Percentiles rank a stretch among this genome's conserved stretches.
Conservation (phyloP, 2,329 filamentous ascomycete genomes). For the Alternaria consortialis region DNA sequence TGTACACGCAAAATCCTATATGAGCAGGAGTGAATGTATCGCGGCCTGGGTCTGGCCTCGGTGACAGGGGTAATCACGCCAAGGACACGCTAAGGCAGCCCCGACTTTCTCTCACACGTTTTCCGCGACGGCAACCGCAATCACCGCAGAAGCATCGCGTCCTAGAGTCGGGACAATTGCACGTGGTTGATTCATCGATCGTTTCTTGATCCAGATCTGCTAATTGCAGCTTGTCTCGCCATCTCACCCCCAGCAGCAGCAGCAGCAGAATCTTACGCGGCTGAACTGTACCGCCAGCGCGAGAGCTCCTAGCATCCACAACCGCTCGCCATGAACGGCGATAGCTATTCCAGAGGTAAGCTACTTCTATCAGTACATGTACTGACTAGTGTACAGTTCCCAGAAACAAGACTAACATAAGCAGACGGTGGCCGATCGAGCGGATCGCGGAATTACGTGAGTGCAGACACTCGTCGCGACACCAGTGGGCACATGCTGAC, state of each 20-base stretch:
- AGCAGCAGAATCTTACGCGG: constrained; percentile 18
- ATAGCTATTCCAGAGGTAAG: constrained; percentile 81
- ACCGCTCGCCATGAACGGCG: constrained; percentile 77
- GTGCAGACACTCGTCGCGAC: constrained; percentile 30
- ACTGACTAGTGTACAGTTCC: constrained; percentile 50
- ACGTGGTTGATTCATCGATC: constrained; percentile 14
- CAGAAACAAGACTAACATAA: constrained; percentile 39
- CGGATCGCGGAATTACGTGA: constrained; percentile 52
- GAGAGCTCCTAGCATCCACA: constrained; percentile 23
- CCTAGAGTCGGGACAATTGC: constrained; percentile 24
- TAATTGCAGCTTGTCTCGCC: constrained; percentile 28
- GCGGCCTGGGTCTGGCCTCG: constrained; percentile 12
- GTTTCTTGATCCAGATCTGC: constrained; percentile 20
- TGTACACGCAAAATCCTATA: too few relatives aligned
- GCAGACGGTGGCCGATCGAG: constrained; percentile 50
- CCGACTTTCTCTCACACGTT: constrained; percentile 30
- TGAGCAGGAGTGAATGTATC: constrained; percentile 8
- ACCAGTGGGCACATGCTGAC: constrained; percentile 32
- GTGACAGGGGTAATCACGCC: constrained; percentile 23
- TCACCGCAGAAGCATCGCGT: constrained; percentile 28
- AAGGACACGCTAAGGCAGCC: constrained; percentile 27
- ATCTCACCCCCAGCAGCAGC: constrained; percentile 12
- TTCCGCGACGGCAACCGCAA: constrained; percentile 21
- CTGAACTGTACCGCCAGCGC: constrained; percentile 20
- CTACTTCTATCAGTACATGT: constrained; percentile 42